phyloP scores from a whole-genome alignment of 2,329 filamentous ascomycete species.

The Colletotrichum cereale region DNA sequence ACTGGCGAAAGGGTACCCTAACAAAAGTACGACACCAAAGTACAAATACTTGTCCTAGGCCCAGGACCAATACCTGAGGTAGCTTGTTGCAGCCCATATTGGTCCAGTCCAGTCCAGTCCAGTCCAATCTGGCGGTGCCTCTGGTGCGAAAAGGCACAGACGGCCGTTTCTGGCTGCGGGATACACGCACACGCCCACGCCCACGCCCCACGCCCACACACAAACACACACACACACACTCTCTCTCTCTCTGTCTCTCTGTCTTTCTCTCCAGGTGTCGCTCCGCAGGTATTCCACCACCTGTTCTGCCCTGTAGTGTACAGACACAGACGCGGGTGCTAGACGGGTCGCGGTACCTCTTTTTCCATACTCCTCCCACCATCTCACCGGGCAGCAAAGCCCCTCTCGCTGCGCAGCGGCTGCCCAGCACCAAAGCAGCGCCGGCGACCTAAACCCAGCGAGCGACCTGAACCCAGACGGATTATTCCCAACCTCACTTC shows the following conservation, averaged over 20 bases:
- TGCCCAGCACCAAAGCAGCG: constrained; percentile 23
- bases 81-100: constrained; percentile 13
- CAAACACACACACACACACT: background rate
- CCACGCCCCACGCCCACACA: background rate
- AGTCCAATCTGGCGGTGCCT: constrained; percentile 15
- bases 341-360: background rate
- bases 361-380: background rate
- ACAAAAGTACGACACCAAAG: constrained; percentile 11
- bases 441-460: constrained; percentile 31
- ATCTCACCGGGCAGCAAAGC: constrained; percentile 15
- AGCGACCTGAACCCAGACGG: constrained; percentile 33
- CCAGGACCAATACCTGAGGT: constrained; percentile 23
- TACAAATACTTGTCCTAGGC: constrained; percentile 14
- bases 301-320: background rate
- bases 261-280: background rate
- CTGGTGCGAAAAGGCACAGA: constrained; percentile 17
- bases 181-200: background rate
- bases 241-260: background rate
- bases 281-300: background rate
- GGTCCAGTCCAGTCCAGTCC: constrained; percentile 13
- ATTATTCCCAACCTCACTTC: constrained; percentile 40
- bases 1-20: constrained; percentile 23
- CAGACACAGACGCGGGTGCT: background rate
- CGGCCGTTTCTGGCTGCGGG: constrained; percentile 15
- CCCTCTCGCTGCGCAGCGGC: constrained; percentile 16